Conservation (phyloP, 2,329 filamentous ascomycete genomes). For the Leptoxyphium fumago region DNA sequence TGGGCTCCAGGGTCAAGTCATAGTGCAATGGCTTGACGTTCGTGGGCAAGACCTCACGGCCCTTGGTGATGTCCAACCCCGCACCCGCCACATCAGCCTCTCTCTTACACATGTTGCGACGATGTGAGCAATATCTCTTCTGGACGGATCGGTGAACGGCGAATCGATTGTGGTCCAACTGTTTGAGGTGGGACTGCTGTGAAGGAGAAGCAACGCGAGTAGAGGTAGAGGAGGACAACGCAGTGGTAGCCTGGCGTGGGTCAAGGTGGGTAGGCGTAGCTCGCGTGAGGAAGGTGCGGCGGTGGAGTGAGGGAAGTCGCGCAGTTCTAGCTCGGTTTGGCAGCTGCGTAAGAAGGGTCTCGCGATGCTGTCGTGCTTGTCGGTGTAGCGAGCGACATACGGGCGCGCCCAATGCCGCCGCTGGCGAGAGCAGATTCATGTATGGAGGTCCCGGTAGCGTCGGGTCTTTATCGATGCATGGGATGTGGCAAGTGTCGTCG, state of each 20-base stretch:
- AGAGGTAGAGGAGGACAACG: not conserved
- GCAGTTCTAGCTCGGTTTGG: not conserved
- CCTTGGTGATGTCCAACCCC: conserved; percentile 45
- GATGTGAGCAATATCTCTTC: conserved; percentile 55
- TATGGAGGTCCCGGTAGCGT: not conserved
- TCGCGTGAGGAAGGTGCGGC: not conserved
- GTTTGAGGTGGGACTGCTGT: not conserved
- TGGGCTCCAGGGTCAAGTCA: conserved; percentile 77
- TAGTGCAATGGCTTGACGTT: conserved; percentile 92
- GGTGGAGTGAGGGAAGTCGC: not conserved
- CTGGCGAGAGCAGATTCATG: not conserved
- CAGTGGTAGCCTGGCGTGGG: not conserved
- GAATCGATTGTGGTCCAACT: not conserved
- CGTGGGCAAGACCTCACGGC: conserved; percentile 73
- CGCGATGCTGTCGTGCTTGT: not conserved
- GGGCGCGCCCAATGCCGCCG: not conserved
- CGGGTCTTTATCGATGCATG: too few species aligned
- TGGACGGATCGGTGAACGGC: not conserved
- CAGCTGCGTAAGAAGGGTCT: not conserved
- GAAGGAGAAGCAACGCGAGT: not conserved
- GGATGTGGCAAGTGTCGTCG: too few species aligned
- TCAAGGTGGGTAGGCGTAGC: not conserved
- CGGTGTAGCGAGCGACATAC: not conserved
- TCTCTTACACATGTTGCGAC: conserved; percentile 58
- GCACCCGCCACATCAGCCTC: conserved; percentile 40